Evolutionary conservation across 169 alveolate genomes (phyloP).

Genomic region (Besnoitia besnoiti): DNA sequence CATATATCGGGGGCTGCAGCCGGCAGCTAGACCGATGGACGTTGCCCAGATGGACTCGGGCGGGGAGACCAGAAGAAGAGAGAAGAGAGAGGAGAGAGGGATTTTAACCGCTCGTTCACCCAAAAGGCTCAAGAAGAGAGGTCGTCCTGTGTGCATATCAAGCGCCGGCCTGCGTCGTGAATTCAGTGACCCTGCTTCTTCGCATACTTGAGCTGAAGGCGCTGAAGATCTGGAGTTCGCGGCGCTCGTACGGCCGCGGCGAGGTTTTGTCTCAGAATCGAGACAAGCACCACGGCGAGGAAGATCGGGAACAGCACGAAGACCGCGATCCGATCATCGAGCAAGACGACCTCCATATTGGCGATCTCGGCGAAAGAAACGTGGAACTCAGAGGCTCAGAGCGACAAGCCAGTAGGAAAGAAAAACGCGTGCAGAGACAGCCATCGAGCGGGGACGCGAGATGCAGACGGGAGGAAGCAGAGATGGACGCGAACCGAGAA

Average conservation of each 20-base stretch:
- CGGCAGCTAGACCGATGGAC: too few species aligned
- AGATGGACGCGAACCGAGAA: background rate
- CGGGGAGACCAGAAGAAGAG: background rate
- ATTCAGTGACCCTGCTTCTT: too few species aligned
- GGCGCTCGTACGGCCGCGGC: background rate
- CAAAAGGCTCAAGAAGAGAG: too few species aligned
- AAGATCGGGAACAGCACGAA: slow-evolving; percentile 74
- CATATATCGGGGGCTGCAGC: background rate
- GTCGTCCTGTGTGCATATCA: too few species aligned
- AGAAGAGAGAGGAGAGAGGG: background rate
- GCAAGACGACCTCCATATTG: slow-evolving; percentile 71
- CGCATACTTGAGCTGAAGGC: slow-evolving; percentile 9
- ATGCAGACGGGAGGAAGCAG: background rate
- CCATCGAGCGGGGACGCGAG: background rate
- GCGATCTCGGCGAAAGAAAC: background rate
- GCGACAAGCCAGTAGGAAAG: background rate
- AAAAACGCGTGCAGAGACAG: background rate
- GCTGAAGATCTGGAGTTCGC: slow-evolving; percentile 10
- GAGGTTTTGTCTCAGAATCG: slow-evolving; percentile 72
- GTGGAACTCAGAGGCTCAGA: background rate
- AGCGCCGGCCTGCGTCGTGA: too few species aligned
- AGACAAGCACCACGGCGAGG: slow-evolving; percentile 69
- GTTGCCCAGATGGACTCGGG: background rate
- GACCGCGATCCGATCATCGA: slow-evolving; percentile 71
- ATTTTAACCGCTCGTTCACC: too few species aligned